Percentiles rank a stretch among this genome's conserved stretches.
Evolutionary conservation across 2,329 filamentous ascomycete species (phyloP).

Genomic region (Thermothelomyces thermophilus): DNA sequence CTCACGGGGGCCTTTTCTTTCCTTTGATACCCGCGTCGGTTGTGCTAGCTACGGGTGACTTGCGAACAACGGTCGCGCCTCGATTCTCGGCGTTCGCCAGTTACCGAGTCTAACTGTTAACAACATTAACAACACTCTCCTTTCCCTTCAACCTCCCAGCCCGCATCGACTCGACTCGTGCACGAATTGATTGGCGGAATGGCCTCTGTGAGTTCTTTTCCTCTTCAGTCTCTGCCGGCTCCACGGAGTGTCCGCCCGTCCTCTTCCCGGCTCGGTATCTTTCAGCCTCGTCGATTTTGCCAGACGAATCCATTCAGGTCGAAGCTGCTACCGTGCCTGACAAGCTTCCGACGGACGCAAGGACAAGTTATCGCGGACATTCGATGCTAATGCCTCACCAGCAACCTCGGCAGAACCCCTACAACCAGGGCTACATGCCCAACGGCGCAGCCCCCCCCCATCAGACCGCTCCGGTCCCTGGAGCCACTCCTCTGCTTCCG

Average conservation of each 20-base stretch:
- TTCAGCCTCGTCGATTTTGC: slow-evolving; percentile 6
- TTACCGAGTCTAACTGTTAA: too few relatives aligned
- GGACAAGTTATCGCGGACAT: neutral
- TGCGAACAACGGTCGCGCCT: slow-evolving; percentile 11
- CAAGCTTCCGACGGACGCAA: neutral
- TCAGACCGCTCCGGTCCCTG: slow-evolving; percentile 42
- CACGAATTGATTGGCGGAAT: slow-evolving; percentile 17
- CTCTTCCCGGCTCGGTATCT: neutral
- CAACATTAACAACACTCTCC: slow-evolving; percentile 1
- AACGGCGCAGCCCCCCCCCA: slow-evolving; percentile 51
- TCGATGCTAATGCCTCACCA: slow-evolving; percentile 6
- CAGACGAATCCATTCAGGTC: neutral
- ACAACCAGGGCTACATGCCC: slow-evolving; percentile 53
- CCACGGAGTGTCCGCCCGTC: neutral
- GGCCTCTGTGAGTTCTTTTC: slow-evolving; percentile 25
- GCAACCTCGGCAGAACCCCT: slow-evolving; percentile 36
- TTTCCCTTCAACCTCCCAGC: neutral
- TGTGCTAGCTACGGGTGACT: slow-evolving; percentile 8
- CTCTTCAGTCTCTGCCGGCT: slow-evolving; percentile 15
- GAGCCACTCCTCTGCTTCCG: slow-evolving; percentile 58
- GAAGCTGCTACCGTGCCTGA: neutral
- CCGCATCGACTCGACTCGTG: slow-evolving; percentile 2
- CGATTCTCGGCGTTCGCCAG: slow-evolving; percentile 6
- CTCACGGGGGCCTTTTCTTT: neutral
- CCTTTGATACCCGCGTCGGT: slow-evolving; percentile 17